Base-by-base conservation (phyloP, 192 early-diverging fungal genomes). In the Coemansia sp. region DNA sequence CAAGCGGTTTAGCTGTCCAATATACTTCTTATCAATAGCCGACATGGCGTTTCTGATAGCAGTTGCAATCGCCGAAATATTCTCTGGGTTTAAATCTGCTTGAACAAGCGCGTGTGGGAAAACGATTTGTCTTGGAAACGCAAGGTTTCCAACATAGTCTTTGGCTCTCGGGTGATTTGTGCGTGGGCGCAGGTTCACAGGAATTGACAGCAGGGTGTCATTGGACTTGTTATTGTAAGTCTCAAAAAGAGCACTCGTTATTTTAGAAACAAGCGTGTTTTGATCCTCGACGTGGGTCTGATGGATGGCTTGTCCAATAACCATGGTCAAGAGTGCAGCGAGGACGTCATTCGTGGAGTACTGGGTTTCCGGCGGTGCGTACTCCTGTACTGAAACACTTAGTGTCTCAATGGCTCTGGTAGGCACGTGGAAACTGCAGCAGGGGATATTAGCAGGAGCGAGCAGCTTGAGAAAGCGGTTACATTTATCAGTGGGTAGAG, bases 401-500 rank as follows among this genome's bases (percentile, higher is more conserved):
- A 53, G 24, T 26, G 21, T 9, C 14, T 53, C 14, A 1, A 53
- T 23, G 5, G 51, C 51, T 12, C 14, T 21, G 24, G 10, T 26
- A 9, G 51, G 14, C 24, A 53, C 24, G 21, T 23, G 9, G 24
- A 26, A 53, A 1, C 51, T 53, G 20, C 23, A 53, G 23, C 51
- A 53, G 26, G 14, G 7, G 14, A 26, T 10, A 6, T 53, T 9
- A 12, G 8, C 24, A 16, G 51, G 21, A 26, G 2, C 20, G 8
- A 16, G 11, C 9, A 4, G 10, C n/a, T 20, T 20, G 1, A 66
- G 21, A 2, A 65, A 0, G 11, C 3, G 8, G 0, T 49, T 62
- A 0, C 73, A 62, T 0, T 38, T 26, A 8, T 56, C 58, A 9
- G 62, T 57, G 3, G 73, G 65, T 15, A 66, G 21, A 49, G 46